Conservation (phyloP, 1,284 basidiomycete genomes). For the Trametes hirsuta region DNA sequence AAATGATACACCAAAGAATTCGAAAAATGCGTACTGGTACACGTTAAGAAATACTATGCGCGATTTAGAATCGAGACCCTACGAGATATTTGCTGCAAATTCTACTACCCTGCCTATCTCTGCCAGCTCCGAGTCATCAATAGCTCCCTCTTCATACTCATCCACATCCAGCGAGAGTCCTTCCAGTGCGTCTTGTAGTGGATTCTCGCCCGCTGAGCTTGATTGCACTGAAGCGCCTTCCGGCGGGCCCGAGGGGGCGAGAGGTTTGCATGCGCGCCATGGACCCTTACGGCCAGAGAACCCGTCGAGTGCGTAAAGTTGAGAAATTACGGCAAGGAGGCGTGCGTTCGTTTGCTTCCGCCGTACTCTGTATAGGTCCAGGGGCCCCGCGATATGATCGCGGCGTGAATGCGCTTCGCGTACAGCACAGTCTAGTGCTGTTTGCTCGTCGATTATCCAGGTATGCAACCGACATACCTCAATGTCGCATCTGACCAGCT, state of each 20-base stretch:
- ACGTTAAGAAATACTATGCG: no score
- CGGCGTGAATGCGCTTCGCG: neutral
- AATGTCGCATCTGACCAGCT: neutral
- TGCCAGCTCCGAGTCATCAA: neutral
- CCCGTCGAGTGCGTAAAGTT: neutral
- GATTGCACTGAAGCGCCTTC: neutral
- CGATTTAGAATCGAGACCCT: neutral
- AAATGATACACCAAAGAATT: no score
- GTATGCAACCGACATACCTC: constrained; percentile 2
- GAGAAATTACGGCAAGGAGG: neutral
- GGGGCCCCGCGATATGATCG: neutral
- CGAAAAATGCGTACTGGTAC: no score
- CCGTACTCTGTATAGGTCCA: neutral
- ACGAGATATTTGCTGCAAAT: neutral
- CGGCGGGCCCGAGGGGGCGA: no score
- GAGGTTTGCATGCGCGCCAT: neutral
- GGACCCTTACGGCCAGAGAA: neutral
- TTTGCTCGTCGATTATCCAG: neutral
- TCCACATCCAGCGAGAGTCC: neutral
- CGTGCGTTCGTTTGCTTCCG: neutral
- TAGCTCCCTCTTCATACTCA: neutral
- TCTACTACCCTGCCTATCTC: neutral
- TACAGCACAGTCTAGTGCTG: neutral
- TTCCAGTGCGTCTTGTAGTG: neutral
- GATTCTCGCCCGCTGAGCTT: neutral